Conservation (phyloP, 441 rosid genomes). For the Croton setiger region DNA sequence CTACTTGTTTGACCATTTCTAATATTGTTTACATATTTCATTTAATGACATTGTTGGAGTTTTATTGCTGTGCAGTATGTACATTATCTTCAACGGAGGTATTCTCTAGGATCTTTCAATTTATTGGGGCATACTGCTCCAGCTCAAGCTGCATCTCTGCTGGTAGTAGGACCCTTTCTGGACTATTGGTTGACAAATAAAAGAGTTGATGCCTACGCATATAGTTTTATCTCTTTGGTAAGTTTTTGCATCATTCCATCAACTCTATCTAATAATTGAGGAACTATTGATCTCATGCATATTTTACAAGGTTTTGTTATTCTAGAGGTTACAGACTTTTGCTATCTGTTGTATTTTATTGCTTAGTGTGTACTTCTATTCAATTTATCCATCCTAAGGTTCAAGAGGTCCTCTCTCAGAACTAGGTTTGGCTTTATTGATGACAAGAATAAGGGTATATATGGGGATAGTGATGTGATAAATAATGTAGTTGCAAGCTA, state of each 20-base stretch:
- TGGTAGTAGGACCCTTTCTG: slow-evolving; percentile 1
- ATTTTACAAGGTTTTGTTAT: too few relatives aligned
- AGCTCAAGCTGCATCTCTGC: slow-evolving; percentile 1
- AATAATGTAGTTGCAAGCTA: background rate
- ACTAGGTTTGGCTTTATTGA: background rate
- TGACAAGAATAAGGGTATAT: slow-evolving; percentile 2
- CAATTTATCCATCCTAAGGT: background rate
- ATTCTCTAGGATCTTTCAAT: slow-evolving; percentile 1
- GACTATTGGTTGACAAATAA: slow-evolving; percentile 9
- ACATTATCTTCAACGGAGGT: slow-evolving; percentile 8
- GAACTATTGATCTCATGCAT: too few relatives aligned
- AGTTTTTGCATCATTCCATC: slow-evolving; percentile 13
- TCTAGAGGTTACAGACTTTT: too few relatives aligned
- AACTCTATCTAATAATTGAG: too few relatives aligned
- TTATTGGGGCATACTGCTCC: slow-evolving; percentile 7
- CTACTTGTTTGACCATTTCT: too few relatives aligned
- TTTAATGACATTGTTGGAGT: slow-evolving; percentile 17
- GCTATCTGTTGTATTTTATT: too few relatives aligned
- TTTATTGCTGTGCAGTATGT: slow-evolving; percentile 4
- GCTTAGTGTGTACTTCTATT: too few relatives aligned
- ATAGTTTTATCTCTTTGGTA: slow-evolving; percentile 53
- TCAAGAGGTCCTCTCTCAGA: background rate
- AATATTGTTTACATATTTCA: background rate
- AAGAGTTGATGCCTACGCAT: slow-evolving; percentile 24
- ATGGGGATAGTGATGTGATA: background rate